Percentiles rank a stretch among this genome's conserved stretches.
phyloP scores from a whole-genome alignment of 192 early-diverging fungal species.

The Coemansia sp. region DNA sequence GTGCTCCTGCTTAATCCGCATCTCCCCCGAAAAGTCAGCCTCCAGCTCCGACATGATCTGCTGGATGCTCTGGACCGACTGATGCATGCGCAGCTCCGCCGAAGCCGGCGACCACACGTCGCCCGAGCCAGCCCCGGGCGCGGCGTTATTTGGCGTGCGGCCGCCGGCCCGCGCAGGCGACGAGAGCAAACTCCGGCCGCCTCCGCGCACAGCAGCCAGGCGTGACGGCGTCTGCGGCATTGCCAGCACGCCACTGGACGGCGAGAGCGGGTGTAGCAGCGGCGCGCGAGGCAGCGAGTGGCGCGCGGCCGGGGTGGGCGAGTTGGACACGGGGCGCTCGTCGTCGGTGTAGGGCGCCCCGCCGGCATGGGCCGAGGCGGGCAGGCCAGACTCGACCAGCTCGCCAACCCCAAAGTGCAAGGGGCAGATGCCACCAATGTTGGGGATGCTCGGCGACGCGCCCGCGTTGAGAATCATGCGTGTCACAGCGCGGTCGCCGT shows the following conservation, averaged over 20 bases:
- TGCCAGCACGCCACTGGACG: constrained; percentile 1
- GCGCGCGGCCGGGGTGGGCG: constrained; percentile 6
- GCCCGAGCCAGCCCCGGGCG: background rate
- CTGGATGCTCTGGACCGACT: constrained; percentile 58
- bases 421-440: constrained; percentile 76
- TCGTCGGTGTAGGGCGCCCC: background rate
- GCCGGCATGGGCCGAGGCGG: background rate
- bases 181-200: constrained; percentile 19
- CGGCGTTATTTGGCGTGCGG: background rate
- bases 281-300: background rate
- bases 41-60: constrained; percentile 69
- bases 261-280: background rate
- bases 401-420: constrained; percentile 62
- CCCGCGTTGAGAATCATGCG: constrained; percentile 74
- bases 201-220: constrained; percentile 15
- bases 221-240: constrained; percentile 36
- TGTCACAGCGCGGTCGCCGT: constrained; percentile 68
- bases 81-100: constrained; percentile 46
- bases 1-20: constrained; percentile 58
- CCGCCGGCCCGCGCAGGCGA: constrained; percentile 9
- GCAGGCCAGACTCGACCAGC: constrained; percentile 7
- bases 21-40: constrained; percentile 61
- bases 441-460: constrained; percentile 68
- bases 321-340: background rate
- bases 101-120: constrained; percentile 34